A percentile compares a stretch with the other conserved stretches of the same genome.
Conservation (phyloP, 805 yeast genomes). For the Wickerhamiella allomyrinae region DNA sequence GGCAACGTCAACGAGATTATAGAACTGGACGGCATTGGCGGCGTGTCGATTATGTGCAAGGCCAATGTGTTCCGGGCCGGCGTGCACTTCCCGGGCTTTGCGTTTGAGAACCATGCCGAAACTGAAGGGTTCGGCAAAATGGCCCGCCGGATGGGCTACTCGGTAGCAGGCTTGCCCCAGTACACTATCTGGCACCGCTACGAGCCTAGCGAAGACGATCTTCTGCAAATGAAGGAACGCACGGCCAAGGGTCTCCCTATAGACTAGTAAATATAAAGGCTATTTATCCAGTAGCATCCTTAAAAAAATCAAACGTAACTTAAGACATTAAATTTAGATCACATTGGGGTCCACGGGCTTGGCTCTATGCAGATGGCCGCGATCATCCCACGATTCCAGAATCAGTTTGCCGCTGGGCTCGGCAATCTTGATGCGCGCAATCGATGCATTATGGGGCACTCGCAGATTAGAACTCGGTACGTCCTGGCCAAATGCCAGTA, state of each 20-base stretch:
- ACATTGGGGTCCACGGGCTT: background rate
- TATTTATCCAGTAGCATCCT: no score
- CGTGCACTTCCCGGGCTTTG: conserved; percentile 89
- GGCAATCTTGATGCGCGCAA: background rate
- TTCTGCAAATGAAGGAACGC: conserved; percentile 39
- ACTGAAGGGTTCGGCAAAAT: conserved; percentile 93
- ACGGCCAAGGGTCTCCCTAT: conserved; percentile 21
- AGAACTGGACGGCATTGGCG: conserved; percentile 91
- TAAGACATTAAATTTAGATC: no score
- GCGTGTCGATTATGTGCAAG: conserved; percentile 79
- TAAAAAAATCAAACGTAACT: no score
- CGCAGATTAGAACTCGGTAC: background rate
- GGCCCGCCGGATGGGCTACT: conserved; percentile 71
- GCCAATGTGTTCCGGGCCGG: conserved; percentile 77
- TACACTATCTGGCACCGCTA: conserved; percentile 94
- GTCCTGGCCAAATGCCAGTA: background rate
- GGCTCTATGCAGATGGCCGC: background rate
- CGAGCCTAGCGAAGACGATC: conserved; percentile 88
- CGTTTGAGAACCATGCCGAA: conserved; percentile 90
- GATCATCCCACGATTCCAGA: conserved; percentile 1
- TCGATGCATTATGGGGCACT: background rate
- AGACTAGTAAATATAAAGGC: no score
- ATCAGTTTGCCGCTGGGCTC: conserved; percentile 1
- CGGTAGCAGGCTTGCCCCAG: conserved; percentile 83
- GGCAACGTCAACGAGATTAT: conserved; percentile 86